These are phyloP conservation scores for Royoungia palumana DNA, from an alignment of 768 basidiomycete genomes.

Conservation along the genomic window DNA sequence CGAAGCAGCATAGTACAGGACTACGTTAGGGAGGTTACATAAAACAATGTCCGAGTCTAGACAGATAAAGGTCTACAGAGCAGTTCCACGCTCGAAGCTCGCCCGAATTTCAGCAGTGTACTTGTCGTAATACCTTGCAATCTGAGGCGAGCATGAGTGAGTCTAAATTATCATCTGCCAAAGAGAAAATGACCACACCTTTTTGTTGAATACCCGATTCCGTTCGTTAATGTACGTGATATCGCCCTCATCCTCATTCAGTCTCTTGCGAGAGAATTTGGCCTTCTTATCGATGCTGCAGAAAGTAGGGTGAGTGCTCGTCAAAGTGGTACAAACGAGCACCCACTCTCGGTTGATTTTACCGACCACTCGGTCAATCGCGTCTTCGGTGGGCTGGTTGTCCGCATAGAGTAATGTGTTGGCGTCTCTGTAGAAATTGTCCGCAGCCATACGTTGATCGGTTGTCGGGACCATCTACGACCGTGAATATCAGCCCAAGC, in stretches of 20 bases:
- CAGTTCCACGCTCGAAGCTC: constrained; percentile 97
- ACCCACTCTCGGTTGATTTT: constrained; percentile 94
- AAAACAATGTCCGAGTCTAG: too few relatives aligned
- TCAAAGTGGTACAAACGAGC: background rate
- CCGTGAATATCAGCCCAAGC: constrained; percentile 8
- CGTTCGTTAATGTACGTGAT: constrained; percentile 99
- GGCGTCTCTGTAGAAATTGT: constrained; percentile 88
- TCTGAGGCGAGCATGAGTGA: constrained; percentile 42
- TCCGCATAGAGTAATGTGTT: constrained; percentile 93
- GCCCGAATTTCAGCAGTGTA: constrained; percentile 95
- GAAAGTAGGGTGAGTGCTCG: background rate
- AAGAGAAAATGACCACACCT: constrained; percentile 44
- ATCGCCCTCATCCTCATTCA: constrained; percentile 91
- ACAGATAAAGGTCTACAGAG: constrained; percentile 45
- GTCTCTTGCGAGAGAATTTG: constrained; percentile 85
- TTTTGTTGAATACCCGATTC: constrained; percentile 98
- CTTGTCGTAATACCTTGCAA: constrained; percentile 94
- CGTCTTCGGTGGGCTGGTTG: constrained; percentile 92
- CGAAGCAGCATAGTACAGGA: too few relatives aligned
- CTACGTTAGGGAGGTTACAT: too few relatives aligned
- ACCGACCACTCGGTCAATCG: constrained; percentile 85
- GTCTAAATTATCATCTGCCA: background rate
- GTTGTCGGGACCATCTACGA: constrained; percentile 49
- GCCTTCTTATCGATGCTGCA: constrained; percentile 82
- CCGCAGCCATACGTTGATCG: constrained; percentile 65